Evolutionary conservation across 1,284 basidiomycete genomes (phyloP).

Genomic region (Cryptococcus sp.): DNA sequence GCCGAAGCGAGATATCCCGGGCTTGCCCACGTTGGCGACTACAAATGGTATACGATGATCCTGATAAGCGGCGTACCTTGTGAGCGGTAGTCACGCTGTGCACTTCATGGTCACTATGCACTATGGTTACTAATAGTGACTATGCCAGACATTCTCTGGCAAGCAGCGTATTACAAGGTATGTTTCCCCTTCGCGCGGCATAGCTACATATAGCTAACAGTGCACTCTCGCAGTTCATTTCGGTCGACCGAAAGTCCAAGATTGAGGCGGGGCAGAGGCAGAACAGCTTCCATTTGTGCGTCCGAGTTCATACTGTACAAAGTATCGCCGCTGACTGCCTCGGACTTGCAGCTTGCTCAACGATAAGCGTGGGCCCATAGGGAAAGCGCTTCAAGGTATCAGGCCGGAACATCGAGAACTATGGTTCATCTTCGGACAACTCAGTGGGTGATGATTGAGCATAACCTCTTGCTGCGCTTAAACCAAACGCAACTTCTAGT

Average conservation of each 20-base stretch:
- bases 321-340: not conserved
- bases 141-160: slow-evolving; percentile 76
- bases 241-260: slow-evolving; percentile 78
- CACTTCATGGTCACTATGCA: not conserved
- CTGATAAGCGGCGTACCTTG: slow-evolving; percentile 48
- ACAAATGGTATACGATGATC: slow-evolving; percentile 52
- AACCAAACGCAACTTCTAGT: slow-evolving; percentile 60
- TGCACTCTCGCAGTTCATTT: slow-evolving; percentile 64
- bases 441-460: slow-evolving; percentile 59
- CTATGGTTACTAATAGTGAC: not conserved
- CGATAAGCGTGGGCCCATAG: slow-evolving; percentile 80
- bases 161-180: slow-evolving; percentile 85
- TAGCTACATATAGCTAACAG: too few species aligned
- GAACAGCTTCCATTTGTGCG: slow-evolving; percentile 73
- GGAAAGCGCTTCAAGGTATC: slow-evolving; percentile 65
- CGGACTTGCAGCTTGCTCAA: slow-evolving; percentile 64
- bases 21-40: slow-evolving; percentile 57
- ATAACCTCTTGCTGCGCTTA: not conserved
- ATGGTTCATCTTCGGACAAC: slow-evolving; percentile 82
- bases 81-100: slow-evolving; percentile 23
- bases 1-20: slow-evolving; percentile 75
- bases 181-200: slow-evolving; percentile 3
- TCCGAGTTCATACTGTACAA: not conserved
- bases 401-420: slow-evolving; percentile 65
- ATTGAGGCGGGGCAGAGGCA: slow-evolving; percentile 82